Conservation (phyloP, 331 rosid species). For the Malus hybrid region DNA sequence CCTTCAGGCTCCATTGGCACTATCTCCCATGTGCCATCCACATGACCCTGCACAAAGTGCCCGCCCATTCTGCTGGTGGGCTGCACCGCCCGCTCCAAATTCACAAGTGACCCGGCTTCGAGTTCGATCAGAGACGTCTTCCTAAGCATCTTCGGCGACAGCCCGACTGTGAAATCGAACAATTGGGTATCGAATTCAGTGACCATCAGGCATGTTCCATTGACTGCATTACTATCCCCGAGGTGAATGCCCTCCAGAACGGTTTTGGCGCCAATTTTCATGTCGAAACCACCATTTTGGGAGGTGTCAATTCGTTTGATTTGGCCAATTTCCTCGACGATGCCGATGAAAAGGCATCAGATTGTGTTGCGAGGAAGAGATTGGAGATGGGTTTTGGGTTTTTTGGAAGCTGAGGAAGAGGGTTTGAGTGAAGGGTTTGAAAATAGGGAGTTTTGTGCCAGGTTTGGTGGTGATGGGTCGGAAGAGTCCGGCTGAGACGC, state of each 20-base stretch:
- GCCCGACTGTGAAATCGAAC: constrained; percentile 50
- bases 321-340: constrained; percentile 76
- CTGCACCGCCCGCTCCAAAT: constrained; percentile 66
- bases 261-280: constrained; percentile 40
- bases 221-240: constrained; percentile 83
- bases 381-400: neutral
- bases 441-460: constrained; percentile 33
- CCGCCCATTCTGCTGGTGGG: constrained; percentile 77
- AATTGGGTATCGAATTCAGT: constrained; percentile 35
- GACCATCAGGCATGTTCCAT: constrained; percentile 75
- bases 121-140: constrained; percentile 64
- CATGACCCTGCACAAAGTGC: constrained; percentile 89
- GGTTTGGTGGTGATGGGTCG: constrained; percentile 14
- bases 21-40: constrained; percentile 78
- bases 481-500: constrained; percentile 57
- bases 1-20: constrained; percentile 48
- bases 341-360: constrained; percentile 68
- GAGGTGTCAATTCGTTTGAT: constrained; percentile 41
- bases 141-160: constrained; percentile 67
- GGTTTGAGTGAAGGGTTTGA: constrained; percentile 23
- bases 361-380: constrained; percentile 10
- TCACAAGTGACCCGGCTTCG: constrained; percentile 43
- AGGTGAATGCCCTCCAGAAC: constrained; percentile 64
- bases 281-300: constrained; percentile 47
- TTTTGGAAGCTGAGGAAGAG: constrained; percentile 26